Conservation (phyloP, 2,329 filamentous ascomycete genomes). For the Neoscytalidium dimidiatum region DNA sequence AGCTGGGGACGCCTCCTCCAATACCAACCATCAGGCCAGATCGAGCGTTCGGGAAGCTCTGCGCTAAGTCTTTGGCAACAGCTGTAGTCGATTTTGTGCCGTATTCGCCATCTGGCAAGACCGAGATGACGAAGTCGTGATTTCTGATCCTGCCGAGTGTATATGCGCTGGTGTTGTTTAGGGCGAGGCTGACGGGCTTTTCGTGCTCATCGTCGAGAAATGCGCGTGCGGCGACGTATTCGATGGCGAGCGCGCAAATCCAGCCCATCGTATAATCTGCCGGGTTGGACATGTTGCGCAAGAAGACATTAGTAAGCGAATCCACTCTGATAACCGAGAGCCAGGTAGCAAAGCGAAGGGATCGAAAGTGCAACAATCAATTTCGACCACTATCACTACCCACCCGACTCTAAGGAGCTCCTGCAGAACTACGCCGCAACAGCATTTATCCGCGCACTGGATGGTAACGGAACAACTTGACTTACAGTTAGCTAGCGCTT, state of each 20-base stretch:
- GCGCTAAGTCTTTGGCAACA: slow-evolving; percentile 25
- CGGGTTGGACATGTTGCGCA: slow-evolving; percentile 1
- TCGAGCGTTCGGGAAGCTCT: slow-evolving; percentile 26
- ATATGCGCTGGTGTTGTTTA: slow-evolving; percentile 29
- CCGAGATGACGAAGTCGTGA: slow-evolving; percentile 37
- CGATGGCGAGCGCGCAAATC: slow-evolving; percentile 45
- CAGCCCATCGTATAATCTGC: slow-evolving; percentile 45
- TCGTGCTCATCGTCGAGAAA: slow-evolving; percentile 46
- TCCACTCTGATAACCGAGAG: too few species aligned
- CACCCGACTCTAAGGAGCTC: too few species aligned
- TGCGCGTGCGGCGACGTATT: slow-evolving; percentile 40
- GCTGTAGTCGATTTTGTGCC: slow-evolving; percentile 25
- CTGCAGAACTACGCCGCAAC: too few species aligned
- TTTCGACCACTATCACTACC: too few species aligned
- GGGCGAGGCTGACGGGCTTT: slow-evolving; percentile 21
- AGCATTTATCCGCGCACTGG: too few species aligned
- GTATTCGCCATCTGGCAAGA: slow-evolving; percentile 25
- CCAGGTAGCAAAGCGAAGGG: too few species aligned
- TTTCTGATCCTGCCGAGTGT: slow-evolving; percentile 30
- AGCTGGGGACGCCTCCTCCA: slow-evolving; percentile 25
- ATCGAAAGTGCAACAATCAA: too few species aligned
- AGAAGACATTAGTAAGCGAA: too few species aligned
- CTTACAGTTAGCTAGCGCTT: too few species aligned
- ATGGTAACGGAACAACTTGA: too few species aligned
- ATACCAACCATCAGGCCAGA: slow-evolving; percentile 30